Evolutionary conservation across 2,329 filamentous ascomycete genomes (phyloP), one percentile per base, ranked within the genome.

Genomic region (Apiospora sp.): DNA sequence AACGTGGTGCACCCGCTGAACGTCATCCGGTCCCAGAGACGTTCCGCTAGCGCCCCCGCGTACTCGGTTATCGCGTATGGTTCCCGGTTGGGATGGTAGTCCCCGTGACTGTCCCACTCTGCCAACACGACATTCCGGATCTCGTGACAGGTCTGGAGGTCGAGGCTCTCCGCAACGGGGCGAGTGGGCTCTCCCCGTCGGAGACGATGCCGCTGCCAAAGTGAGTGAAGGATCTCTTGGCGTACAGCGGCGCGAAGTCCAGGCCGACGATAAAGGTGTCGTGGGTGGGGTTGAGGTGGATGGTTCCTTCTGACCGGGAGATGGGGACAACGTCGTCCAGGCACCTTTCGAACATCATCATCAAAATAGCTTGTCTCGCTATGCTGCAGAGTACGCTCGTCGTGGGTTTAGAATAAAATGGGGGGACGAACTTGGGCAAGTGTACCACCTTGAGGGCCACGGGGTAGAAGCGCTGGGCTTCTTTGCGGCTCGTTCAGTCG

Each of bases 311-410:
- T 16, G 54, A 3, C 30, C 4, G 12, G 49, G 49, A 51, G 7
- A 0, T 3, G n/a, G n/a, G 49, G 1, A 49, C 19, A 10, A 27
- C 8, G 12, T 14, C 3, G 12, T 12, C n/a, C 3, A 51, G n/a
- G 12, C 24, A 3, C 8, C n/a, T 4, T n/a, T 51, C 12, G n/a
- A 51, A 24, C 10, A 2, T 12, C 7, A 13, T 3, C 13, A 10
- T 7, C n/a, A 27, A 4, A 2, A 8, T 1, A 4, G 14, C 3
- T 4, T 27, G 49, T n/a, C 10, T 1, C 10, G 7, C 12, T 2
- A 6, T 1, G 6, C 10, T 7, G 48, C n/a, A 12, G 48, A 22
- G 22, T 3, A 8, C 46, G 4, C 27, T 30, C 27, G 27, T 30
- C 27, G 27, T 30, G 27, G 27, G 27, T 30, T 30, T 30, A 30